Evolutionary conservation across 148 eudicot species (phyloP), one percentile per base, ranked within the genome.

Genomic region (Beta vulgaris): DNA sequence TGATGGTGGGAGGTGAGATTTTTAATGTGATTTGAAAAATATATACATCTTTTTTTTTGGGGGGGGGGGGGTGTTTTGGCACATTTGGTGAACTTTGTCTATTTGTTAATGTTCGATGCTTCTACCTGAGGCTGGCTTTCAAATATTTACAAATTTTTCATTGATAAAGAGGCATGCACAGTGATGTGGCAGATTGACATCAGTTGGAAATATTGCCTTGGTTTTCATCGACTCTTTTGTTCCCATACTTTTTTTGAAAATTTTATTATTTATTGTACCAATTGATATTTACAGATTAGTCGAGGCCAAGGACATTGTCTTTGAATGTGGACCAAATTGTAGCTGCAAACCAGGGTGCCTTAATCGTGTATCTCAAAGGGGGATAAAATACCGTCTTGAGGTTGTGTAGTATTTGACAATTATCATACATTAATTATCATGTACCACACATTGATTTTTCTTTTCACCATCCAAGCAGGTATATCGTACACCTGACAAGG

Each of bases 401-500:
- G 88, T 85, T n/a, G n/a, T 15, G 44, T 64, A 64, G 35, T 34
- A 12, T 23, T 37, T 46, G 13, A 60, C 29, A 42, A 40, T 29
- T 55, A 55, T 28, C 21, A 18, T 53, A 25, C 13, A 1, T 68
- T 61, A 4, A 25, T 68, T 57, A 25, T 46, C 43, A 23, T 32
- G 39, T 72, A 23, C 73, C 51, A 68, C 68, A 14, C 28, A 7
- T 60, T 40, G 26, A 73, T 28, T 34, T 2, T 53, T 35, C 7
- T 61, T 69, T 67, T 72, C 18, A 19, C 23, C 54, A 42, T 69
- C 8, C n/a, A 28, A 54, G 39, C 68, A 81, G 85, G 79, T 82
- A 18, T 82, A 74, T 40, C 82, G 79, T 64, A 92, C 97, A 18
- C 87, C 91, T 19, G 77, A 86, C 19, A 92, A 88, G 72, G 97